phyloP scores from a whole-genome alignment of 2,329 filamentous ascomycete species.

The Aspergillus piperis region DNA sequence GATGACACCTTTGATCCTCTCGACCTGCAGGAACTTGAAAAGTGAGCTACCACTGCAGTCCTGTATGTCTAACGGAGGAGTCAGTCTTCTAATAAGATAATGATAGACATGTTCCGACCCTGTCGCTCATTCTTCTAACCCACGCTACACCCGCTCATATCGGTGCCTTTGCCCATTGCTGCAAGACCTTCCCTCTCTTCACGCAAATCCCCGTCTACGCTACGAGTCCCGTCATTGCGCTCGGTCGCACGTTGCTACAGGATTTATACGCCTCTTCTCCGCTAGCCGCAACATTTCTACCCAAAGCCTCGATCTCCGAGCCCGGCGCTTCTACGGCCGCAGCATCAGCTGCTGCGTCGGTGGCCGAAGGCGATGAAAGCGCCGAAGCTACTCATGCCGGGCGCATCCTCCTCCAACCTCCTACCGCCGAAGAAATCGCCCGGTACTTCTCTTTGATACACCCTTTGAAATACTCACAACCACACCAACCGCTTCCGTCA shows the following conservation, averaged over 20 bases:
- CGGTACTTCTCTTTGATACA: conserved; percentile 89
- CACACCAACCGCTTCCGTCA: conserved; percentile 83
- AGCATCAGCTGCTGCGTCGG: conserved; percentile 34
- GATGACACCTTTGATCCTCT: conserved; percentile 84
- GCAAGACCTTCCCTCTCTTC: conserved; percentile 92
- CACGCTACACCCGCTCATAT: conserved; percentile 91
- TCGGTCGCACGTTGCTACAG: conserved; percentile 86
- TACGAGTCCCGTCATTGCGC: conserved; percentile 86
- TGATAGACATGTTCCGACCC: conserved; percentile 77
- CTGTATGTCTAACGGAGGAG: neutral
- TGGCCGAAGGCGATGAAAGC: conserved; percentile 35
- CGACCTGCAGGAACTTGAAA: conserved; percentile 85
- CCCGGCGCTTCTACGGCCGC: conserved; percentile 52
- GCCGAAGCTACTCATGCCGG: conserved; percentile 31
- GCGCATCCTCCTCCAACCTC: conserved; percentile 64
- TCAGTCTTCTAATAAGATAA: neutral
- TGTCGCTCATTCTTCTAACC: conserved; percentile 91
- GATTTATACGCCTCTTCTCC: conserved; percentile 91
- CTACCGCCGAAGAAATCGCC: conserved; percentile 84
- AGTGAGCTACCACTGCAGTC: conserved; percentile 56
- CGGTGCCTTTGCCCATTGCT: conserved; percentile 92
- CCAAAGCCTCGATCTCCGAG: conserved; percentile 66
- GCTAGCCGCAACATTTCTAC: conserved; percentile 81
- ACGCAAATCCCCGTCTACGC: conserved; percentile 92
- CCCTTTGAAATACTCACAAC: conserved; percentile 93